phyloP scores from a whole-genome alignment of 1,284 basidiomycete genomes.

The Tilletia caries region DNA sequence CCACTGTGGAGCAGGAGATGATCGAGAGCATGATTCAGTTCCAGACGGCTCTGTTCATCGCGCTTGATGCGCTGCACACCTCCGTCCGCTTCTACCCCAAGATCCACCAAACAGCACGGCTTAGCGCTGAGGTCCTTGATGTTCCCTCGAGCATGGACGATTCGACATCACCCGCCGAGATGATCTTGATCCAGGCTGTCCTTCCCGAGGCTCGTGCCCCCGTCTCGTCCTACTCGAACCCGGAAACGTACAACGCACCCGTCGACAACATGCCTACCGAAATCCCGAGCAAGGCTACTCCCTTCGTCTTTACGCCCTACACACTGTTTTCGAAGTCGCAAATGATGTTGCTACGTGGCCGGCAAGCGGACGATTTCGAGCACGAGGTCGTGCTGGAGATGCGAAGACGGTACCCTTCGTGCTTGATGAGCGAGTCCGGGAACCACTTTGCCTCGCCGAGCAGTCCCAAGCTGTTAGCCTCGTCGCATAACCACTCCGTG shows the following conservation, averaged over 20 bases:
- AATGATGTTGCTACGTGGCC: conserved; percentile 56
- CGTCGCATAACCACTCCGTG: conserved; percentile 20
- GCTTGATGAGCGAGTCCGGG: conserved; percentile 39
- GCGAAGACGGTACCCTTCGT: conserved; percentile 51
- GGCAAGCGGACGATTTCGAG: conserved; percentile 54
- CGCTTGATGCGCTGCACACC: conserved; percentile 57
- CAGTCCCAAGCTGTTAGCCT: conserved; percentile 27
- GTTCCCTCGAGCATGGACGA: conserved; percentile 55
- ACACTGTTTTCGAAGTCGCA: conserved; percentile 58
- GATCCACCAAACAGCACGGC: conserved; percentile 54
- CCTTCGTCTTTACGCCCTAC: conserved; percentile 60
- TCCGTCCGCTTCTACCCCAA: conserved; percentile 58
- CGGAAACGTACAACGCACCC: background rate
- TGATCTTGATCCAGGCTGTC: conserved; percentile 58
- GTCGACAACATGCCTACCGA: conserved; percentile 48
- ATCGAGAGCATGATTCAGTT: conserved; percentile 58
- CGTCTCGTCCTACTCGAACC: conserved; percentile 17
- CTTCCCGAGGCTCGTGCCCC: conserved; percentile 54
- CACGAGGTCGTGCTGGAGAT: conserved; percentile 54
- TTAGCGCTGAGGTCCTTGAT: conserved; percentile 59
- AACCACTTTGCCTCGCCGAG: conserved; percentile 22
- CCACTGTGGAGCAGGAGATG: conserved; percentile 31
- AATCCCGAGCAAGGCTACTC: conserved; percentile 55
- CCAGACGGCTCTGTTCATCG: conserved; percentile 58
- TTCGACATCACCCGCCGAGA: conserved; percentile 47